Percentiles rank a stretch among this genome's conserved stretches.
Conservation (phyloP, 2,329 filamentous ascomycete species). For the Pseudocercospora cruenta region DNA sequence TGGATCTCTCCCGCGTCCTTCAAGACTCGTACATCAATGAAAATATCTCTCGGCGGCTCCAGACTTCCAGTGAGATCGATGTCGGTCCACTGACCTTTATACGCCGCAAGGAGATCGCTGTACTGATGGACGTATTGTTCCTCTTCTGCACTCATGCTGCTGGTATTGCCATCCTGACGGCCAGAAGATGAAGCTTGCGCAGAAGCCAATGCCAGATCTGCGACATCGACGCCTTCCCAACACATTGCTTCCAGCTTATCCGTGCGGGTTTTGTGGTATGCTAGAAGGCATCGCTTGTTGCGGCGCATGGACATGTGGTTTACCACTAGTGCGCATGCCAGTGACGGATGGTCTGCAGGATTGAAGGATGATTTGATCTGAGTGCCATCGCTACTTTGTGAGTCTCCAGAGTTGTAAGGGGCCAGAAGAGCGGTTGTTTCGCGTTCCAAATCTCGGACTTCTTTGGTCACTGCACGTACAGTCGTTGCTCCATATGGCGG, state of each 20-base stretch:
- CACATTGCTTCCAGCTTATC: conserved; percentile 93
- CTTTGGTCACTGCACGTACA: conserved; percentile 82
- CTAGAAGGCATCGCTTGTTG: conserved; percentile 92
- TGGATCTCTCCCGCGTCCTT: conserved; percentile 98
- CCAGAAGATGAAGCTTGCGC: conserved; percentile 38
- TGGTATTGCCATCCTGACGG: conserved; percentile 23
- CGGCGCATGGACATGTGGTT: conserved; percentile 93
- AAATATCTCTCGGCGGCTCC: conserved; percentile 91
- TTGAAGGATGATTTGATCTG: conserved; percentile 74
- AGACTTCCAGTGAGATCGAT: conserved; percentile 92
- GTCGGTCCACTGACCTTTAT: conserved; percentile 98
- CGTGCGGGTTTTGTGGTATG: conserved; percentile 87
- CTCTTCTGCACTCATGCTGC: conserved; percentile 80
- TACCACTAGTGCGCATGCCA: conserved; percentile 85
- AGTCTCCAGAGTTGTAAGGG: conserved; percentile 65
- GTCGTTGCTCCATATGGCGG: conserved; percentile 92
- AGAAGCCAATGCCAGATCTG: conserved; percentile 65
- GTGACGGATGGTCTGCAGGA: conserved; percentile 77
- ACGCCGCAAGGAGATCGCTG: conserved; percentile 87
- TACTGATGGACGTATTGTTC: conserved; percentile 95
- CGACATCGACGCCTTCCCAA: conserved; percentile 84
- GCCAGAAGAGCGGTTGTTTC: conserved; percentile 79
- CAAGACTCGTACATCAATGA: conserved; percentile 93
- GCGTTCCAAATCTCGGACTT: conserved; percentile 90
- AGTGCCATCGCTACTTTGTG: conserved; percentile 34